A percentile compares a stretch with the other conserved stretches of the same genome.
phyloP scores from a whole-genome alignment of 495 filamentous ascomycete genomes.

The Trichoderma erinaceum region DNA sequence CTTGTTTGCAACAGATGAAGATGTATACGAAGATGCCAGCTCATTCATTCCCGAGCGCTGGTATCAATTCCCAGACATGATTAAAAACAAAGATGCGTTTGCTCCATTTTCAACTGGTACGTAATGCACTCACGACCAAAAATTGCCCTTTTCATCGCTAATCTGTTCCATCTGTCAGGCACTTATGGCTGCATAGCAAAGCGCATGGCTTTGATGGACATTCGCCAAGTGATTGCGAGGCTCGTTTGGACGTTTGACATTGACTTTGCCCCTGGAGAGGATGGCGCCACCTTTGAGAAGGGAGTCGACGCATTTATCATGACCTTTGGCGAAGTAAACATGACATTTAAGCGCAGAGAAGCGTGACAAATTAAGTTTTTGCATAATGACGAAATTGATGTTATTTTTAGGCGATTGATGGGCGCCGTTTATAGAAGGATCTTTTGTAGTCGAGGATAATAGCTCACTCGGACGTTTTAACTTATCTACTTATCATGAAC shows the following conservation, averaged over 20 bases:
- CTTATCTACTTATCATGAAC: no score
- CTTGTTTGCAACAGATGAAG: slow-evolving; percentile 5
- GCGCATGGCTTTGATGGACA: background rate
- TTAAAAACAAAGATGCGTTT: slow-evolving; percentile 27
- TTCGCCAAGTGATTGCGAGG: slow-evolving; percentile 1
- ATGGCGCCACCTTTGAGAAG: background rate
- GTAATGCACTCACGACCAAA: slow-evolving; percentile 12
- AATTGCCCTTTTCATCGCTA: background rate
- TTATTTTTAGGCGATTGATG: no score
- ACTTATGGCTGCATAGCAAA: slow-evolving; percentile 11
- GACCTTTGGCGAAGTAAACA: background rate
- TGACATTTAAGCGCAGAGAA: background rate
- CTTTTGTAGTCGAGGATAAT: no score
- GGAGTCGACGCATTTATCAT: background rate
- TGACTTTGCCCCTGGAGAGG: slow-evolving; percentile 7
- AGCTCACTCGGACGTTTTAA: no score
- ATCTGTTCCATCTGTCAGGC: background rate
- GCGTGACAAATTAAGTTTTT: background rate
- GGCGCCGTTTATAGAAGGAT: no score
- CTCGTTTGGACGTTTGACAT: slow-evolving; percentile 9
- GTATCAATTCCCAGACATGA: slow-evolving; percentile 29
- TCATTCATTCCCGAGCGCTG: slow-evolving; percentile 38
- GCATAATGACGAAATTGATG: background rate
- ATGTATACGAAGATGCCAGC: background rate
- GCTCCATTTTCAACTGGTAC: slow-evolving; percentile 28